These are phyloP conservation scores for Canavalia ensiformis DNA, from an alignment of 306 rosid species.

Conservation along the genomic window DNA sequence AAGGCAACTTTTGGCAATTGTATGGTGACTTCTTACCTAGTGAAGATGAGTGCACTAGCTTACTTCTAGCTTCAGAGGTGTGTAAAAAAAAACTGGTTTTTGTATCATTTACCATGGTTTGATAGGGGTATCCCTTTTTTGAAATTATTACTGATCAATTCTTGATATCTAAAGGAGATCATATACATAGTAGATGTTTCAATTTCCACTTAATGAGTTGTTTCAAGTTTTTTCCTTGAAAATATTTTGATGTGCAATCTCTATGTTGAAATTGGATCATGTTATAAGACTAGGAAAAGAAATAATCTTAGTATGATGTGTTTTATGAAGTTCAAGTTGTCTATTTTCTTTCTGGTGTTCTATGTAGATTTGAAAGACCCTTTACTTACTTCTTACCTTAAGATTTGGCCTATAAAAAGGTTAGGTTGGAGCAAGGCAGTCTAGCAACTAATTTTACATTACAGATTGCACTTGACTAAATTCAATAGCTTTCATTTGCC, in stretches of 20 bases:
- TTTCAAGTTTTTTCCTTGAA: slow-evolving; percentile 26
- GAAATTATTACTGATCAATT: slow-evolving; percentile 5
- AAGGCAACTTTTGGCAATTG: slow-evolving; percentile 93
- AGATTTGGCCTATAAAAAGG: background rate
- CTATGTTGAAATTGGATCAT: slow-evolving; percentile 25
- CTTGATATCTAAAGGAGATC: slow-evolving; percentile 3
- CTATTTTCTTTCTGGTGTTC: slow-evolving; percentile 33
- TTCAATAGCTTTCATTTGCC: background rate
- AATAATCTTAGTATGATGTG: background rate
- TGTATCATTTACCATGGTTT: background rate
- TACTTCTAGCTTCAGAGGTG: slow-evolving; percentile 93
- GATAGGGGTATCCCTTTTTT: slow-evolving; percentile 11
- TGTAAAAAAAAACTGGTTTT: slow-evolving; percentile 16
- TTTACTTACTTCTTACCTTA: slow-evolving; percentile 24
- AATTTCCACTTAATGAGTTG: slow-evolving; percentile 28
- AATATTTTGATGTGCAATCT: background rate
- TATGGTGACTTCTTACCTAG: slow-evolving; percentile 93
- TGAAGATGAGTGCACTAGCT: slow-evolving; percentile 86
- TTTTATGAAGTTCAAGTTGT: slow-evolving; percentile 1
- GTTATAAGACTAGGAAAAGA: slow-evolving; percentile 14
- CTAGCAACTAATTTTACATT: slow-evolving; percentile 22
- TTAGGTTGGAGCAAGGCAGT: background rate
- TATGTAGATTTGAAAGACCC: background rate
- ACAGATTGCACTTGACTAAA: background rate
- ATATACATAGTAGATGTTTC: slow-evolving; percentile 36